Evolutionary conservation across 805 yeast species (phyloP), one percentile per base, ranked within the genome.

Genomic region (Candida ipomoeae): DNA sequence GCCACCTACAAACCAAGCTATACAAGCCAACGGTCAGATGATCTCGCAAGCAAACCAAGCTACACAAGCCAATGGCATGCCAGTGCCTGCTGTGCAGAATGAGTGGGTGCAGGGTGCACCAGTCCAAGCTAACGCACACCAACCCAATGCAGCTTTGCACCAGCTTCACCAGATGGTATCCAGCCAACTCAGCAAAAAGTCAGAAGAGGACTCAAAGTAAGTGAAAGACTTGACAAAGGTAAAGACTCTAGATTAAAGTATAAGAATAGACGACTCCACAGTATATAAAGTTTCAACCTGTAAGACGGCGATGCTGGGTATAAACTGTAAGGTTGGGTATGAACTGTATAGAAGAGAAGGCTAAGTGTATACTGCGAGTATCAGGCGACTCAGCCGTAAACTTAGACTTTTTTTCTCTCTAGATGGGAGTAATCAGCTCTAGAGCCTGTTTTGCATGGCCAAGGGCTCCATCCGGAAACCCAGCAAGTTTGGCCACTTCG

Each of bases 401-500:
- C 29, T 26, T 8, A 8, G 29, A 4, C 29, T 26, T 26, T 26
- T 26, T 26, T 11, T 18, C 7, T n/a, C 20, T 8, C 13, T 31
- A 39, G 32, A 21, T 31, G 14, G 10, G 20, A 5, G 8, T 5
- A 13, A 44, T 36, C 34, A 20, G 17, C 31, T 36, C 43, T 14
- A 53, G 65, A 15, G 73, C 71, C 15, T 63, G 55, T 32, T 60
- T 56, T 1, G 95, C 96, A 36, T 74, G 67, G 0, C 66, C 53
- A 15, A 89, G 58, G 1, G 89, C 89, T 3, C 65, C 63, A 6
- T 55, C 55, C 0, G 96, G 96, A 55, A 88, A 85, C 0, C 95
- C 95, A 0, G 96, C 95, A 60, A 83, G 67, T 58, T 78, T 74
- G 0, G 96, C 96, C 10, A 88, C 85, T 48, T 80, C 82, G 11